Conservation (phyloP, 2,329 filamentous ascomycete species). For the Fusarium falciforme region DNA sequence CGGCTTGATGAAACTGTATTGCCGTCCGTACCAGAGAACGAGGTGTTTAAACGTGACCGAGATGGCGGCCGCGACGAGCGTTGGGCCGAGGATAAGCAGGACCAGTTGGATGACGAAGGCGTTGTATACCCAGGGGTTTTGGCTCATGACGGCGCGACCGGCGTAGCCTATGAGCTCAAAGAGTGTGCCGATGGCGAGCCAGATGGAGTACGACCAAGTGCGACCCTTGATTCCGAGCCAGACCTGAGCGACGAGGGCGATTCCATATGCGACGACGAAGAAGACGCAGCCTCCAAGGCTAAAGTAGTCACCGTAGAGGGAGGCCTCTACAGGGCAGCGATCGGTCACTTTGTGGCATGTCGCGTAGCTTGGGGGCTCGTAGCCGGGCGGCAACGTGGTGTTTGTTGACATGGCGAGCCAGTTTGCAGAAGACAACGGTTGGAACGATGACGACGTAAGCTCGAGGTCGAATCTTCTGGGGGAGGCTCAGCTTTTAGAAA, state of each 20-base stretch:
- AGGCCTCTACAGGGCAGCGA: constrained; percentile 37
- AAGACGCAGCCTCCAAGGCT: constrained; percentile 42
- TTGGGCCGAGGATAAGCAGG: constrained; percentile 55
- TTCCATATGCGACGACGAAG: constrained; percentile 50
- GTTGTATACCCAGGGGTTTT: constrained; percentile 54
- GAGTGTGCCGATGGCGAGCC: constrained; percentile 50
- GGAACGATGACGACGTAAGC: not conserved
- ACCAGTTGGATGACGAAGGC: constrained; percentile 57
- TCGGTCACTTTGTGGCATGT: constrained; percentile 26
- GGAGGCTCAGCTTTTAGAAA: not conserved
- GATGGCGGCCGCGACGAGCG: constrained; percentile 56
- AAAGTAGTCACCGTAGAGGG: constrained; percentile 42
- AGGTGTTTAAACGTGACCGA: constrained; percentile 59
- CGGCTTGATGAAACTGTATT: constrained; percentile 52
- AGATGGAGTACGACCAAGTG: constrained; percentile 54
- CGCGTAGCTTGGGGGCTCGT: constrained; percentile 21
- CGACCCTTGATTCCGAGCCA: constrained; percentile 48
- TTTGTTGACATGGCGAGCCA: not conserved
- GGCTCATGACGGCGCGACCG: constrained; percentile 53
- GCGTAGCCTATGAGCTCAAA: constrained; percentile 56
- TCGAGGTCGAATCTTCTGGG: not conserved
- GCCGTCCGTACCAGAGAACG: constrained; percentile 54
- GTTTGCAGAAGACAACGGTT: not conserved
- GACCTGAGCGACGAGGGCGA: constrained; percentile 49
- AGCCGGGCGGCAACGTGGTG: constrained; percentile 4